phyloP scores from a whole-genome alignment of 257 asterid species.

The Solanum verrucosum region DNA sequence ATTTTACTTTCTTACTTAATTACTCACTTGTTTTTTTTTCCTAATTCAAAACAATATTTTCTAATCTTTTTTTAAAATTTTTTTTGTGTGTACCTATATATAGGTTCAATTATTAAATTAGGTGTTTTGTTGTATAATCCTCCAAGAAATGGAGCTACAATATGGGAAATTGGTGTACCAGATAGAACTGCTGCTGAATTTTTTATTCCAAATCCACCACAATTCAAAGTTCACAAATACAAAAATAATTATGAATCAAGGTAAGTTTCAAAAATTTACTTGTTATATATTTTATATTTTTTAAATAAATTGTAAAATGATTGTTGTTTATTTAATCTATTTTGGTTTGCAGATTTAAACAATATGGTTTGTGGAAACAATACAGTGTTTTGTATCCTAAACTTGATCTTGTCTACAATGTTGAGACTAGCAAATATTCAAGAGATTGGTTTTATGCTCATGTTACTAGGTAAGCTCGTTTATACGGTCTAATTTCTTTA shows the following conservation, averaged over 20 bases:
- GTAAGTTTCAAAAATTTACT: background rate
- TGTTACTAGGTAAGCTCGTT: constrained; percentile 25
- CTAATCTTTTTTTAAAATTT: background rate
- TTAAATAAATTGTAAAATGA: background rate
- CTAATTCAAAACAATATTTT: background rate
- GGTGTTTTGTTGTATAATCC: constrained; percentile 29
- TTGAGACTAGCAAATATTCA: constrained; percentile 31
- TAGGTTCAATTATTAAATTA: constrained; percentile 20
- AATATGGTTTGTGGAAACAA: constrained; percentile 55
- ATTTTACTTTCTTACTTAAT: background rate
- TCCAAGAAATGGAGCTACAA: constrained; percentile 49
- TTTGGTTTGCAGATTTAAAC: constrained; percentile 29
- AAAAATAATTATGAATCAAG: background rate
- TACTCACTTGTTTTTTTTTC: background rate
- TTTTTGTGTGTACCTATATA: background rate
- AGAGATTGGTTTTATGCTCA: constrained; percentile 67
- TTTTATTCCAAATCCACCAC: constrained; percentile 39
- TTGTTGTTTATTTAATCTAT: background rate
- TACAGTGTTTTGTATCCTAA: constrained; percentile 33
- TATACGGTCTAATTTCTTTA: fast-evolving
- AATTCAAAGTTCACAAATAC: background rate
- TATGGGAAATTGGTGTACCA: constrained; percentile 75
- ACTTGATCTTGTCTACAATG: constrained; percentile 25
- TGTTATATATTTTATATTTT: too few relatives aligned
- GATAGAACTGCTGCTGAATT: constrained; percentile 62